Conservation (phyloP, 2,329 filamentous ascomycete species). For the Helicocarpus griseus region DNA sequence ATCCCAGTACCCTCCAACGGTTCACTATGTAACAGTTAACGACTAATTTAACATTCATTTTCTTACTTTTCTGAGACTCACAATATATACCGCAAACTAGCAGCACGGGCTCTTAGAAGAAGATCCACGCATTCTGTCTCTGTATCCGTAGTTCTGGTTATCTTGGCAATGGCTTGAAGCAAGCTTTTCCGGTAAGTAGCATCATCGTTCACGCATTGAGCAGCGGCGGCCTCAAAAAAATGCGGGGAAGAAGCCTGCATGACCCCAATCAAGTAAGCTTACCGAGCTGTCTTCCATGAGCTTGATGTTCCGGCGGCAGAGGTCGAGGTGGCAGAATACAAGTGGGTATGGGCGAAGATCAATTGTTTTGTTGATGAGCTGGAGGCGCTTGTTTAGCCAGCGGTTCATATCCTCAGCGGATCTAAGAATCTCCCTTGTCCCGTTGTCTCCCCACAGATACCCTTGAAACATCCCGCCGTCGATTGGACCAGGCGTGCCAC, state of each 20-base stretch:
- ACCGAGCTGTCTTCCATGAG: slow-evolving; percentile 15
- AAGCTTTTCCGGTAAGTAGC: slow-evolving; percentile 11
- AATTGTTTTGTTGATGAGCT: slow-evolving; percentile 13
- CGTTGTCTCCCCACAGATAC: slow-evolving; percentile 17
- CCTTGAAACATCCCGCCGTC: slow-evolving; percentile 11
- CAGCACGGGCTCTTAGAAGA: slow-evolving; percentile 9
- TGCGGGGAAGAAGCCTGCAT: slow-evolving; percentile 17
- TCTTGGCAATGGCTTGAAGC: slow-evolving; percentile 8
- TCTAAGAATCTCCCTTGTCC: slow-evolving; percentile 8
- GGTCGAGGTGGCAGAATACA: slow-evolving; percentile 19
- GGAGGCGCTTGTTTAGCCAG: slow-evolving; percentile 11
- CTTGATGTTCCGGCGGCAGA: slow-evolving; percentile 20
- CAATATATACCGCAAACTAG: too few relatives aligned
- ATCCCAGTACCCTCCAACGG: too few relatives aligned
- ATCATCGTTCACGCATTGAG: slow-evolving; percentile 13
- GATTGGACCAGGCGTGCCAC: slow-evolving; percentile 13
- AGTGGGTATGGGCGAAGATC: slow-evolving; percentile 16
- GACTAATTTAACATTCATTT: too few relatives aligned
- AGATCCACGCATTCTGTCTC: slow-evolving; percentile 15
- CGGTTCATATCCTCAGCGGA: slow-evolving; percentile 8
- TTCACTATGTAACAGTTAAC: too few relatives aligned
- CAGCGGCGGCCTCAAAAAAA: slow-evolving; percentile 15
- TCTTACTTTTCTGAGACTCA: too few relatives aligned
- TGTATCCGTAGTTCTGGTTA: slow-evolving; percentile 14
- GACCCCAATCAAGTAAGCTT: slow-evolving; percentile 19